Evolutionary conservation across 805 yeast species (phyloP).

Genomic region (Teunomyces atbi): DNA sequence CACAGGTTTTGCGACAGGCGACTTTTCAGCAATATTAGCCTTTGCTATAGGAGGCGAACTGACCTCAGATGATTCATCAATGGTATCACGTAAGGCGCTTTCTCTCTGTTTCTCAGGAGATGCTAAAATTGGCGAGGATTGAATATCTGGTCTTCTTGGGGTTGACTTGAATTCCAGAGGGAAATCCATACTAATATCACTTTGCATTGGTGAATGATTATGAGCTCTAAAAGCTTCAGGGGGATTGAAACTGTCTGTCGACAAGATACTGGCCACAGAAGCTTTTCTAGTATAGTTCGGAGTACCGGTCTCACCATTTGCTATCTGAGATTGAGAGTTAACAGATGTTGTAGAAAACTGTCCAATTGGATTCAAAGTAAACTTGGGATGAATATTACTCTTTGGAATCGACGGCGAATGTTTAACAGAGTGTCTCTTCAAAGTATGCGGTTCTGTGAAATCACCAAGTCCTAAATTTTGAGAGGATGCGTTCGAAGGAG

Average conservation of each 20-base stretch:
- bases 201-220: constrained; percentile 27
- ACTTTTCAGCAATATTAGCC: background rate
- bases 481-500: constrained; percentile 22
- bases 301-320: constrained; percentile 1
- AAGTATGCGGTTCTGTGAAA: constrained; percentile 4
- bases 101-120: constrained; percentile 5
- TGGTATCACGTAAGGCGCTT: constrained; percentile 9
- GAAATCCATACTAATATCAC: constrained; percentile 32
- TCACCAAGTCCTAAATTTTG: constrained; percentile 13
- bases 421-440: constrained; percentile 5
- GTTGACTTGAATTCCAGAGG: constrained; percentile 25
- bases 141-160: constrained; percentile 5
- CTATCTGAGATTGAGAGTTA: constrained; percentile 11
- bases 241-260: constrained; percentile 18
- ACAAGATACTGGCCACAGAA: constrained; percentile 20
- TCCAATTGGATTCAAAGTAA: constrained; percentile 9
- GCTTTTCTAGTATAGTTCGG: constrained; percentile 15
- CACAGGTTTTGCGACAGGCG: background rate
- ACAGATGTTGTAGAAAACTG: constrained; percentile 20
- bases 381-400: background rate
- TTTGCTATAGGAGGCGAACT: background rate
- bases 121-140: background rate
- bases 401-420: constrained; percentile 3
- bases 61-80: constrained; percentile 15
- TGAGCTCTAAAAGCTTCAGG: constrained; percentile 13